Evolutionary conservation across 371 early-diverging fungal genomes (phyloP), one percentile per base, ranked within the genome.

Genomic region (Mucor plumbeus): DNA sequence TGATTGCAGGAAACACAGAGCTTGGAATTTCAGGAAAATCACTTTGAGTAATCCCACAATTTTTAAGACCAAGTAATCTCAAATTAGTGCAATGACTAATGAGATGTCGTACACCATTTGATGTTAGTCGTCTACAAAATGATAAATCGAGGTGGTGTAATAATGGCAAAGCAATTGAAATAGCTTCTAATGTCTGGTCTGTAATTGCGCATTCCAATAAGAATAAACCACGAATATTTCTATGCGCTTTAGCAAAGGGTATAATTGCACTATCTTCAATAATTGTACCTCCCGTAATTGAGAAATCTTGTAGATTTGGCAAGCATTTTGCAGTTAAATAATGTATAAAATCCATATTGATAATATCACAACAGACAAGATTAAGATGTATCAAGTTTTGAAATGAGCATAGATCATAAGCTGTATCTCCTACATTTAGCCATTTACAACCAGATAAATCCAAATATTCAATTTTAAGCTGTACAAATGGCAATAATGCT

Each of bases 361-460:
- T 64, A 7, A 44, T 19, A 56, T 64, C 68, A 36, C 81, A 78
- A 62, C 80, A 78, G 3, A 83, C 67, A n/a, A 83, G 71, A 36
- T 75, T 77, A 1, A 83, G 70, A 35, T 74, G 71, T 15, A 68
- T 74, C 39, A 83, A 60, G 17, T 64, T 26, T 4, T 59, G 41
- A 33, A 83, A 71, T 1, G 67, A 67, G 7, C 71, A 53, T 0
- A 83, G 40, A 43, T 83, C 83, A 56, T 67, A 60, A 0, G 81
- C 81, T n/a, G 83, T 83, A n/a, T 83, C 77, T 35, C 60, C 64
- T 11, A 67, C 75, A 40, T 70, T 73, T 15, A 83, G 67, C 80
- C 83, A 83, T 56, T 72, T 73, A 43, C 78, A 79, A 6, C 77
- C 78, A 33, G 76, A 70, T 33, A 83, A 41, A 47, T 80, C 79